phyloP scores from a whole-genome alignment of 208 protist genomes.

The Trypanosoma boissoni region DNA sequence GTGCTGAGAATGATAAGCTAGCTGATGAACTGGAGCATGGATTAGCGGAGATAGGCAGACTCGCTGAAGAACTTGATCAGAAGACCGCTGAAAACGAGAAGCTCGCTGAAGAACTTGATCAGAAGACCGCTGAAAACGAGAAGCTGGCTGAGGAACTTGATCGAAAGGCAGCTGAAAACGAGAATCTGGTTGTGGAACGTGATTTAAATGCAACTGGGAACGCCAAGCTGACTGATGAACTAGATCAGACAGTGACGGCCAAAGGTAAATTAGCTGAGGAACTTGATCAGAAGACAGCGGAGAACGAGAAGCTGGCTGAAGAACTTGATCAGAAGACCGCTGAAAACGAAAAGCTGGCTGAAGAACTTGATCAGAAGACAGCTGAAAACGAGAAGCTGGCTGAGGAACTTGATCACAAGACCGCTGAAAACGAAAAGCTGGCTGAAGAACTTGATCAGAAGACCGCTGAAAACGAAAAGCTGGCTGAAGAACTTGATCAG shows the following conservation, averaged over 20 bases:
- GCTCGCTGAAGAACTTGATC: background rate
- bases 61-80: slow-evolving; percentile 4
- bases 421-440: no score
- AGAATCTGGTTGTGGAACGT: slow-evolving; percentile 15
- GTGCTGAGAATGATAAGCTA: slow-evolving; percentile 12
- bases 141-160: slow-evolving; percentile 20
- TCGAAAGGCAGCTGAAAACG: slow-evolving; percentile 11
- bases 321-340: slow-evolving; percentile 17
- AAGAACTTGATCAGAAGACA: background rate
- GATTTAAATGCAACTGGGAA: slow-evolving; percentile 11
- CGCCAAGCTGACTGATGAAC: background rate
- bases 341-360: slow-evolving; percentile 8
- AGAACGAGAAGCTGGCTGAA: slow-evolving; percentile 9
- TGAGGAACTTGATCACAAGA: no score
- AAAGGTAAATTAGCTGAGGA: no score
- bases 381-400: no score
- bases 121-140: slow-evolving; percentile 20
- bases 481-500: no score
- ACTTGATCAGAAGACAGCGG: no score
- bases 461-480: no score
- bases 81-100: slow-evolving; percentile 4
- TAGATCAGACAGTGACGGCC: no score
- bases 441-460: no score
- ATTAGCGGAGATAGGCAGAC: slow-evolving; percentile 7
- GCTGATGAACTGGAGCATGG: slow-evolving; percentile 4